Percentiles rank a stretch among this genome's conserved stretches.
phyloP scores from a whole-genome alignment of 1,284 basidiomycete genomes.

The Marasmius tenuissimus region DNA sequence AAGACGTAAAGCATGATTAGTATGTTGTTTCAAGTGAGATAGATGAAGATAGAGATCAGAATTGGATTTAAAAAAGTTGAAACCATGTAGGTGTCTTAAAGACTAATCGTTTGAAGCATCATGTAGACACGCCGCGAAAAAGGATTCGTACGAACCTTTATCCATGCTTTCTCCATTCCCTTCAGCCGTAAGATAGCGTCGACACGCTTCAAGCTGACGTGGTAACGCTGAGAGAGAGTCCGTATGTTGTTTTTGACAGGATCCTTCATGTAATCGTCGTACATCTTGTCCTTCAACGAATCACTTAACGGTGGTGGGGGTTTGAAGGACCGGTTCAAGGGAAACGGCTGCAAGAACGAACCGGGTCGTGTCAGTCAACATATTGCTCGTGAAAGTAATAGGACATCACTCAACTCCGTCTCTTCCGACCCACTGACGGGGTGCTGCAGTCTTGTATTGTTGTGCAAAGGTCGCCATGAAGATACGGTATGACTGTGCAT shows the following conservation, averaged over 20 bases:
- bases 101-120: slow-evolving; percentile 87
- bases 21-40: slow-evolving; percentile 18
- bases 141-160: slow-evolving; percentile 55
- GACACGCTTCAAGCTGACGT: slow-evolving; percentile 72
- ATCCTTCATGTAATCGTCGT: slow-evolving; percentile 53
- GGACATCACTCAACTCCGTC: slow-evolving; percentile 50
- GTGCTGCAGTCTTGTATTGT: slow-evolving; percentile 38
- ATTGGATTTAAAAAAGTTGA: slow-evolving; percentile 37
- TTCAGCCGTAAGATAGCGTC: slow-evolving; percentile 81
- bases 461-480: slow-evolving; percentile 38
- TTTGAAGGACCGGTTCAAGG: slow-evolving; percentile 77
- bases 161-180: slow-evolving; percentile 68
- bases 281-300: slow-evolving; percentile 52
- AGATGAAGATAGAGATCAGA: slow-evolving; percentile 17
- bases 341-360: slow-evolving; percentile 65
- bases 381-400: background rate
- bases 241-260: slow-evolving; percentile 60
- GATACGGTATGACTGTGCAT: background rate
- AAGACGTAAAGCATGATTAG: slow-evolving; percentile 2
- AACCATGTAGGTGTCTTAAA: slow-evolving; percentile 77
- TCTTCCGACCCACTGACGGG: slow-evolving; percentile 59
- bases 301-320: slow-evolving; percentile 77
- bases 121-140: slow-evolving; percentile 21
- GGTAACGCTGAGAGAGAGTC: slow-evolving; percentile 55
- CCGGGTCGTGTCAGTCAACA: background rate